Percentiles rank a stretch among this genome's conserved stretches.
Evolutionary conservation across 306 rosid species (phyloP).

Genomic region (Urtica urens): DNA sequence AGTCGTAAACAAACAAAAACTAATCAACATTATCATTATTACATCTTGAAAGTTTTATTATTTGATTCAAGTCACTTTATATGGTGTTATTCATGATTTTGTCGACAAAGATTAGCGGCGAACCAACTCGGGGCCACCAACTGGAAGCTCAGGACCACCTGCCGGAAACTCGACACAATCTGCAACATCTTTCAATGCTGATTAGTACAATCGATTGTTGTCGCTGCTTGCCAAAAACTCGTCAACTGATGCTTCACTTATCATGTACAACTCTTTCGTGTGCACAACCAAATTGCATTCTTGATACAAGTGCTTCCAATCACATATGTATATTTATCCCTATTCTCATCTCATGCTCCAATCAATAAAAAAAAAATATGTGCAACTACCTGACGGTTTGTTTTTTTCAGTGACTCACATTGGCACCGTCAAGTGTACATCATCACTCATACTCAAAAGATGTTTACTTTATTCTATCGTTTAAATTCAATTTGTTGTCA

Average conservation of each 20-base stretch:
- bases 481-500: no score
- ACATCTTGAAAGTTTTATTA: no score
- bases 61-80: no score
- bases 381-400: neutral
- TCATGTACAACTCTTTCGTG: neutral
- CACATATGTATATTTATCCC: no score
- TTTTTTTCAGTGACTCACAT: neutral
- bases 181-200: neutral
- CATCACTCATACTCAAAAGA: neutral
- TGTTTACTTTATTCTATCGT: neutral
- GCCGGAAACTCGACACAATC: no score
- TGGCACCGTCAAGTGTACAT: neutral
- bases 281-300: neutral
- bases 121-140: neutral
- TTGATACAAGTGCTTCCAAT: no score
- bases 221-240: neutral
- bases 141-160: no score
- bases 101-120: neutral
- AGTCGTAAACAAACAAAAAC: no score
- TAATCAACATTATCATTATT: no score
- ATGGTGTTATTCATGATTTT: slow-evolving; percentile 1
- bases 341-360: neutral
- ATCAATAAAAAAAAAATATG: neutral
- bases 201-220: neutral
- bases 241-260: neutral